Base-by-base conservation (phyloP, 192 early-diverging fungal genomes). In the Rhizoclosmatium globosum region DNA sequence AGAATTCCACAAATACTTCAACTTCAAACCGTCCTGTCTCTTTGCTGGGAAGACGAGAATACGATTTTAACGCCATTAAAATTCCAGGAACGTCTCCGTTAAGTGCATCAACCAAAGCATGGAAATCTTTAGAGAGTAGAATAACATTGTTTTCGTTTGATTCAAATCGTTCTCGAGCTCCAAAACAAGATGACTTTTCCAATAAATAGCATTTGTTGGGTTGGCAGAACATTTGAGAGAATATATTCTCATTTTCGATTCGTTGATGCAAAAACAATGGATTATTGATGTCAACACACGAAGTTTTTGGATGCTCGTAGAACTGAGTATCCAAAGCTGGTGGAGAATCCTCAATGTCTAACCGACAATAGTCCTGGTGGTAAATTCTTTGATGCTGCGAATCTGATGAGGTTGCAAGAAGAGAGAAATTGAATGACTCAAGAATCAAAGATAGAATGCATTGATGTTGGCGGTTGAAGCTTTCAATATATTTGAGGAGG, bases 61-160 rank as follows among this genome's bases (percentile, higher is more conserved):
- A 4, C 19, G 23, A 62, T 23, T 62, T 62, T 7, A 62, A 62
- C 21, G 60, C 60, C 21, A 62, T 0, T 21, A 62, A 62, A 7
- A 62, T 62, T 62, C 60, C 60, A 7, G 60, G 60, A 62, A 62
- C 23, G 7, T 62, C 21, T 21, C 21, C 60, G 38, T 62, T 62
- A 7, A 62, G 7, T 9, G 11, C 60, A 62, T 62, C 60, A 62
- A 62, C 4, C 60, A 62, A 39, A 23, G 4, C 21, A 21, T 62
- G 60, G 60, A 62, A 39, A 21, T 62, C 60, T 62, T 23, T 23
- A 39, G 60, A 62, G 21, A 62, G 60, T 7, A 62, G 15, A 23
- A 62, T 62, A 23, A 62, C 21, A 21, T 62, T 62, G 60, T 62
- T 62, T 19, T 62, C 60, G 23, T 39, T 62, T 7, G 7, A 6